Conservation (phyloP, 208 protist species). For the Acanthamoeba pearcei region DNA sequence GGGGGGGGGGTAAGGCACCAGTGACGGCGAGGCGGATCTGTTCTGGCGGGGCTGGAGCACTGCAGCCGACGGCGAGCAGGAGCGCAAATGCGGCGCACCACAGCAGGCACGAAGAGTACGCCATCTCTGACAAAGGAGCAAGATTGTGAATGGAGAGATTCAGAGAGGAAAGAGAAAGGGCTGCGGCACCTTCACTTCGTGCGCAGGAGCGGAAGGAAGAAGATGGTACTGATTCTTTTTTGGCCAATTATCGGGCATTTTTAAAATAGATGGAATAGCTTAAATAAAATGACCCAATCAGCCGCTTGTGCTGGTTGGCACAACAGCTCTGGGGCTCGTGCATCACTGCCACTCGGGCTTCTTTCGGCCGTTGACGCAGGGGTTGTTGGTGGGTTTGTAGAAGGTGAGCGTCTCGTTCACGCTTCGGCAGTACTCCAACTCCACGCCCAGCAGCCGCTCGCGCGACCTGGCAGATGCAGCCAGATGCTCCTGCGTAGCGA, state of each 20-base stretch:
- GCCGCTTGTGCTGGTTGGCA: no score
- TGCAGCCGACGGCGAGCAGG: background rate
- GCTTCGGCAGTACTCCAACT: constrained; percentile 41
- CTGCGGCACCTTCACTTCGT: no score
- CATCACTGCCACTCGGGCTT: constrained; percentile 7
- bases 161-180: no score
- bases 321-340: no score
- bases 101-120: background rate
- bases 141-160: no score
- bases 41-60: background rate
- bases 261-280: background rate
- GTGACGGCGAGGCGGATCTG: constrained; percentile 28
- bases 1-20: background rate
- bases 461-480: background rate
- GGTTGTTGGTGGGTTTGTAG: background rate
- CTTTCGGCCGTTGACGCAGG: background rate
- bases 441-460: background rate
- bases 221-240: no score
- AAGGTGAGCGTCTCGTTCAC: constrained; percentile 15
- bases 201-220: no score
- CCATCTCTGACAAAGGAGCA: no score
- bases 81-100: background rate
- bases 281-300: background rate
- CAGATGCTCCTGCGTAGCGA: no score
- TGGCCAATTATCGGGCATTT: no score